phyloP scores from a whole-genome alignment of 1,284 basidiomycete genomes.

The Pseudozyma hubeiensis region DNA sequence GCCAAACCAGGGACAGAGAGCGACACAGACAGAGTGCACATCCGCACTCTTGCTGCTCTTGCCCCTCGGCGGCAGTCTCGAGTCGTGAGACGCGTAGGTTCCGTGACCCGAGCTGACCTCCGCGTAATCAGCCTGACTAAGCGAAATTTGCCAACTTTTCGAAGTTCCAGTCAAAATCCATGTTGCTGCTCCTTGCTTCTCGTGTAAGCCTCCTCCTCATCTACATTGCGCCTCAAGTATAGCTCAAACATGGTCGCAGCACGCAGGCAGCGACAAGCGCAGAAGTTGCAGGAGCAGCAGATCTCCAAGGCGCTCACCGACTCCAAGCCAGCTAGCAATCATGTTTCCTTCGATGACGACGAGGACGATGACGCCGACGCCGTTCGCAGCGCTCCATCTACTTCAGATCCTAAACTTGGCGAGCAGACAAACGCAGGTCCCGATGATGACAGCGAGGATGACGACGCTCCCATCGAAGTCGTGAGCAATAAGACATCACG shows the following conservation, averaged over 20 bases:
- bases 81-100: slow-evolving; percentile 30
- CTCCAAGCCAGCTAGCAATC: slow-evolving; percentile 21
- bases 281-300: slow-evolving; percentile 48
- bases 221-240: too few species aligned
- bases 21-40: not conserved
- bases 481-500: slow-evolving; percentile 49
- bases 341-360: slow-evolving; percentile 42
- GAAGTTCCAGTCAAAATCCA: not conserved
- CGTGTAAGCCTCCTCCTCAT: not conserved
- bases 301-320: slow-evolving; percentile 39
- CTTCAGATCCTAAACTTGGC: not conserved
- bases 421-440: too few species aligned
- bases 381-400: not conserved
- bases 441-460: slow-evolving; percentile 25
- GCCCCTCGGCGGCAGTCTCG: slow-evolving; percentile 5
- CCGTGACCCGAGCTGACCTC: slow-evolving; percentile 23
- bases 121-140: slow-evolving; percentile 27
- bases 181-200: slow-evolving; percentile 18
- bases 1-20: too few species aligned
- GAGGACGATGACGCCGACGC: slow-evolving; percentile 9
- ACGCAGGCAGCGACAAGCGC: slow-evolving; percentile 27
- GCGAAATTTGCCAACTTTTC: slow-evolving; percentile 15
- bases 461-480: slow-evolving; percentile 49
- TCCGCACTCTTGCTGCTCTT: slow-evolving; percentile 5
- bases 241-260: slow-evolving; percentile 29